Conservation (phyloP, 2,329 filamentous ascomycete species). For the Talaromyces marneffei region DNA sequence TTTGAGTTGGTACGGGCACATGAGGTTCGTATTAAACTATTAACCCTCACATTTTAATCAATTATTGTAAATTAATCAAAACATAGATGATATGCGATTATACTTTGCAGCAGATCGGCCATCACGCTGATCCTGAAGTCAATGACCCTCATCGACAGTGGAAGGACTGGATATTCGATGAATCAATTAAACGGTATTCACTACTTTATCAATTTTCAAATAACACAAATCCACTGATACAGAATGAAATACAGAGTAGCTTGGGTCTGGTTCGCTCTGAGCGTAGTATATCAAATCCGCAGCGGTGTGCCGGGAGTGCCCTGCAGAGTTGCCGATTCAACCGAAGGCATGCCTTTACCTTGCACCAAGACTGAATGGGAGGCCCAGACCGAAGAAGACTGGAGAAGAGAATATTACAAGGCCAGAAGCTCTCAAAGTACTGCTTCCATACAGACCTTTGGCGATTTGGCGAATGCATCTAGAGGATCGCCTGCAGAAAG, state of each 20-base stretch:
- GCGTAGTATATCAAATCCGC: slow-evolving; percentile 9
- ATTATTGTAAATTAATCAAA: not conserved
- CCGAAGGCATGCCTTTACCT: slow-evolving; percentile 3
- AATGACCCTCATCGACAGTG: slow-evolving; percentile 7
- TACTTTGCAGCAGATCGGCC: not conserved
- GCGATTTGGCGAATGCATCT: slow-evolving; percentile 8
- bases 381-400: slow-evolving; percentile 10
- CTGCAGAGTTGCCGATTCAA: slow-evolving; percentile 4
- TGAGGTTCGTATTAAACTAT: not conserved
- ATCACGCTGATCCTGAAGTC: not conserved
- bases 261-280: slow-evolving; percentile 13
- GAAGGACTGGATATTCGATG: slow-evolving; percentile 12
- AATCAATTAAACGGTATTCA: slow-evolving; percentile 10
- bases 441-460: slow-evolving; percentile 1
- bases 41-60: not conserved
- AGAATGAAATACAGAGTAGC: not conserved
- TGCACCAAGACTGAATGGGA: slow-evolving; percentile 13
- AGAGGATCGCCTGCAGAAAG: not conserved
- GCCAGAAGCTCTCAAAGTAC: slow-evolving; percentile 2
- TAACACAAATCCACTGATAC: not conserved
- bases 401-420: slow-evolving; percentile 6
- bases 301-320: not conserved
- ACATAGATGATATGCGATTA: slow-evolving; percentile 5
- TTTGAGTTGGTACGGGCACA: slow-evolving; percentile 7
- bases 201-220: not conserved